Evolutionary conservation across 1,284 basidiomycete genomes (phyloP), one percentile per base, ranked within the genome.

Genomic region (Ceratobasidium sp.): DNA sequence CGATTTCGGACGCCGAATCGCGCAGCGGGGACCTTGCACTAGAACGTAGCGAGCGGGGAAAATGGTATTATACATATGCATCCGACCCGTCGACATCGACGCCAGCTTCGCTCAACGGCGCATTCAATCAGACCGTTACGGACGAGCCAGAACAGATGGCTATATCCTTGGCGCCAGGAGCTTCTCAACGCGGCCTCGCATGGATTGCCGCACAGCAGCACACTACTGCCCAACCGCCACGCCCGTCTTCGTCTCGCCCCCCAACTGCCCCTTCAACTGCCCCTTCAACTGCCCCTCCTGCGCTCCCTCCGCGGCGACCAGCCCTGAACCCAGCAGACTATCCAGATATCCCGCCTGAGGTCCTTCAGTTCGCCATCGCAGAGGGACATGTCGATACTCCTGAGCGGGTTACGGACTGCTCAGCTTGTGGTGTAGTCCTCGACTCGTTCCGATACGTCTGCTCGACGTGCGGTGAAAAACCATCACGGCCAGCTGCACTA

Each of bases 401-500:
- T 0, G 88, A 89, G 19, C 86, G 89, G 44, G 89, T 94, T 5
- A 94, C 93, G 0, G 89, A 90, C 78, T 97, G 95, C 83, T 95
- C 94, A 0, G 89, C 90, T 40, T 97, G 95, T 80, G 92, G 92
- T 17, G 82, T 88, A 0, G 81, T 90, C 4, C 85, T 97, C 9
- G 91, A 95, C 76, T 87, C 90, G 25, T 90, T 96, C 83, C 91
- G 94, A 66, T 97, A 97, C 82, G 91, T 96, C 17, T 97, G 95
- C 81, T 88, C 90, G 7, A 92, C 90, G 29, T 97, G 95, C 80
- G 95, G 95, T 15, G 92, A 94, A 83, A 92, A 90, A 84, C 84
- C 74, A 17, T 76, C 74, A 11, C 51, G 74, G n/a, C 74, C 74
- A 6, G 59, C 51, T 19, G 22, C 37, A 34, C 44, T 57, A 34